Evolutionary conservation across 371 early-diverging fungal species (phyloP).

Genomic region (Lichtheimia hyalospora): DNA sequence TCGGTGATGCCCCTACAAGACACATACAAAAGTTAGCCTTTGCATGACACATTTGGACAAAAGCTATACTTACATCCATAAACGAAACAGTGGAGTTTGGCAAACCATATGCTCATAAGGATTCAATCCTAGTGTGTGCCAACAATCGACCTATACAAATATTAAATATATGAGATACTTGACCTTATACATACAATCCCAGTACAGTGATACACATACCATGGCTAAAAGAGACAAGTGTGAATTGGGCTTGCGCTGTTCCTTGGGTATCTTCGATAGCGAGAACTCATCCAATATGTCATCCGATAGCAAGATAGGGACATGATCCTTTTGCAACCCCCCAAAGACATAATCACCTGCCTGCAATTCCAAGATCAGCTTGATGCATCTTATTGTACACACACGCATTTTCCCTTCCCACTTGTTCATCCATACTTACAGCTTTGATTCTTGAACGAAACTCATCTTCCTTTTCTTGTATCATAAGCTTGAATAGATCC

Average conservation of each 20-base stretch:
- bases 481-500: slow-evolving; percentile 92
- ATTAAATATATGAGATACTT: background rate
- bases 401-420: too few species aligned
- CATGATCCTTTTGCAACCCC: slow-evolving; percentile 55
- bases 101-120: slow-evolving; percentile 95
- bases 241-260: slow-evolving; percentile 80
- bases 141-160: slow-evolving; percentile 72
- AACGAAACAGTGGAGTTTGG: slow-evolving; percentile 93
- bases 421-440: slow-evolving; percentile 24
- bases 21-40: background rate
- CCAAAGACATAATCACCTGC: slow-evolving; percentile 89
- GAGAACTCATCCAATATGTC: slow-evolving; percentile 84
- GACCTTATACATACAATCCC: too few species aligned
- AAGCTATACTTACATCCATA: slow-evolving; percentile 71
- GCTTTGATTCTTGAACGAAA: slow-evolving; percentile 70
- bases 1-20: slow-evolving; percentile 83
- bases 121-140: slow-evolving; percentile 80
- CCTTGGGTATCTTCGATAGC: slow-evolving; percentile 80
- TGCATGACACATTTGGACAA: background rate
- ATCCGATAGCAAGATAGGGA: slow-evolving; percentile 79
- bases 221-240: slow-evolving; percentile 92
- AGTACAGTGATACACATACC: slow-evolving; percentile 32
- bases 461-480: slow-evolving; percentile 81
- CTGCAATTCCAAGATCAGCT: slow-evolving; percentile 15
- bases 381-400: background rate